A percentile compares a stretch with the other conserved stretches of the same genome.
Conservation (phyloP, 225 moss, liverwort and hornwort species). For the Bryoerythrophyllum caledonicum region DNA sequence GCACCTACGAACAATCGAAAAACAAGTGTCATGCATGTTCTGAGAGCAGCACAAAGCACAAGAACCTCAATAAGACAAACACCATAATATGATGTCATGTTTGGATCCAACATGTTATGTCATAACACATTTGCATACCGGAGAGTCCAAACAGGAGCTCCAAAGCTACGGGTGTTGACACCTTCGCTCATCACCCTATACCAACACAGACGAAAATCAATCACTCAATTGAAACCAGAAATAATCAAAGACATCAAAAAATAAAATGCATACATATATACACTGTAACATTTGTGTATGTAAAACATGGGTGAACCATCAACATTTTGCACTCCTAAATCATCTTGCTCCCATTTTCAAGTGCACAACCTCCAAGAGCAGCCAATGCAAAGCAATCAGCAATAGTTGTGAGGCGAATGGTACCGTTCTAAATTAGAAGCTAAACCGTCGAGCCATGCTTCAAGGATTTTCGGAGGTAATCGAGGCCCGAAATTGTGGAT, state of each 20-base stretch:
- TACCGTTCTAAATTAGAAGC: conserved; percentile 79
- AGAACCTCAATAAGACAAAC: conserved; percentile 1
- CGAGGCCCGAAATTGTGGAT: conserved; percentile 68
- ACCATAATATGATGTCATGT: neutral
- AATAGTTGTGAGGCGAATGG: conserved; percentile 13
- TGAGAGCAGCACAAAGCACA: conserved; percentile 6
- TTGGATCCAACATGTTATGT: neutral
- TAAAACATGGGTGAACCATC: neutral
- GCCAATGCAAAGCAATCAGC: conserved; percentile 18
- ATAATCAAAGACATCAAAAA: conserved; percentile 11
- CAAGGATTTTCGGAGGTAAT: conserved; percentile 45
- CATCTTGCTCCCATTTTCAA: conserved; percentile 12
- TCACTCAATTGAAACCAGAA: conserved; percentile 18
- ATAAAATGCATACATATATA: neutral
- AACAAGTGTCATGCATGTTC: conserved; percentile 21
- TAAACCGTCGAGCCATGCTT: conserved; percentile 80
- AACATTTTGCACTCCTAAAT: neutral
- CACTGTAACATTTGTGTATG: neutral
- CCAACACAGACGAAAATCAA: conserved; percentile 28
- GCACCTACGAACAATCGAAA: conserved; percentile 53
- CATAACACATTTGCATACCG: conserved; percentile 37
- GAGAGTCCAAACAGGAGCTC: conserved; percentile 78
- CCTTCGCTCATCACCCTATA: conserved; percentile 77
- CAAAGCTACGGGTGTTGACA: conserved; percentile 73
- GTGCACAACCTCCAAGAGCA: conserved; percentile 20